A percentile compares a stretch with the other conserved stretches of the same genome.
Evolutionary conservation across 1,284 basidiomycete species (phyloP).

Genomic region (Tranzscheliella williamsii): DNA sequence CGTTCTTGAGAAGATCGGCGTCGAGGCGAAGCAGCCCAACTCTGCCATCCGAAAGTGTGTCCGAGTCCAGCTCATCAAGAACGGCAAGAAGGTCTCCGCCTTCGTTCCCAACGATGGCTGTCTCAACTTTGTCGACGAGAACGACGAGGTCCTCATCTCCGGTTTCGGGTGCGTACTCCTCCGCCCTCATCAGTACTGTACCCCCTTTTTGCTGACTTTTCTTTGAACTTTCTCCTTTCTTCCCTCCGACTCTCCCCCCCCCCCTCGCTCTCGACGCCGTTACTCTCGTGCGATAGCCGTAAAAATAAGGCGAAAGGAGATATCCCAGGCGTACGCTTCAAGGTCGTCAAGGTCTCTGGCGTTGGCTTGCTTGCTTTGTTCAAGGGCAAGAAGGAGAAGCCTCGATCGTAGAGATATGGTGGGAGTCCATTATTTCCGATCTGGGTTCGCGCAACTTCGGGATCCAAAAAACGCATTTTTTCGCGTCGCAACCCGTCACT

Average conservation of each 20-base stretch:
- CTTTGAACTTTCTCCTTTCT: no score
- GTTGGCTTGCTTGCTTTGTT: constrained; percentile 74
- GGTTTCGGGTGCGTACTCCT: no score
- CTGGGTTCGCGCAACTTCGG: no score
- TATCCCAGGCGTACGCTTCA: constrained; percentile 88
- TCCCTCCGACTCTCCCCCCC: no score
- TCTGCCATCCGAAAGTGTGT: constrained; percentile 99
- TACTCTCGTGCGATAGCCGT: no score
- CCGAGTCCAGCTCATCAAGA: constrained; percentile 99
- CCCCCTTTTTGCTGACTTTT: no score
- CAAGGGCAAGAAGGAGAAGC: constrained; percentile 56
- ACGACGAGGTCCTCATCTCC: constrained; percentile 99
- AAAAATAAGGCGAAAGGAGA: constrained; percentile 99
- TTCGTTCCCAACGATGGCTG: constrained; percentile 84
- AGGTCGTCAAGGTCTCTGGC: constrained; percentile 99
- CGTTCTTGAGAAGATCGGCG: constrained; percentile 94
- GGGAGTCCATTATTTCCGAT: no score
- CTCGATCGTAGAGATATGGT: constrained; percentile 48
- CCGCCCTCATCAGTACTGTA: no score
- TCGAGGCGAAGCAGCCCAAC: constrained; percentile 94
- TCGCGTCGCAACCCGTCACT: no score
- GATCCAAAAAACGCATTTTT: no score
- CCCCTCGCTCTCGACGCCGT: no score
- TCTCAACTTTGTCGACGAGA: constrained; percentile 87
- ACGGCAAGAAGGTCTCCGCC: constrained; percentile 83